phyloP scores from a whole-genome alignment of 148 eudicot genomes.

The Diospyros lotus region DNA sequence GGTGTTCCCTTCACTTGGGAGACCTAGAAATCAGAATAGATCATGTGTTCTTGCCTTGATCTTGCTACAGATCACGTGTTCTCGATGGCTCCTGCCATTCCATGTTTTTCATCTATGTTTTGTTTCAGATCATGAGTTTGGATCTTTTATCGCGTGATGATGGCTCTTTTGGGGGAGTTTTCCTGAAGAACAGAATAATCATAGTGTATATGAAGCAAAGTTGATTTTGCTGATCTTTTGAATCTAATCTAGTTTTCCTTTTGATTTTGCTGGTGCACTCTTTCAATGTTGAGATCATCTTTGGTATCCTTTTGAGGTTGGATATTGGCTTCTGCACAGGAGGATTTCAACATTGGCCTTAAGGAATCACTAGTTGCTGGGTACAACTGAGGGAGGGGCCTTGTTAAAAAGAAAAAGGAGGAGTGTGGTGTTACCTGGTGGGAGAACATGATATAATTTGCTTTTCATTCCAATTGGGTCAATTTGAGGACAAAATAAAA shows the following conservation, averaged over 20 bases:
- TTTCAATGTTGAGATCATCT: too few species aligned
- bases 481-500: too few species aligned
- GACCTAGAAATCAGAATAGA: too few species aligned
- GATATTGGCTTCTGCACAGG: slow-evolving; percentile 84
- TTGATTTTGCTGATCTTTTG: background rate
- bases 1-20: too few species aligned
- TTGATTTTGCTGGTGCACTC: background rate
- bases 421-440: slow-evolving; percentile 73
- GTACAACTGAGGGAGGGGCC: slow-evolving; percentile 61
- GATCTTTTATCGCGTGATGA: slow-evolving; percentile 35
- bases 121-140: slow-evolving; percentile 26
- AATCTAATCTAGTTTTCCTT: background rate
- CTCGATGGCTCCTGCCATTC: too few species aligned
- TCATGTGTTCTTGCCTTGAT: too few species aligned
- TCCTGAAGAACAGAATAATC: slow-evolving; percentile 37
- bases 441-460: slow-evolving; percentile 5
- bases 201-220: slow-evolving; percentile 35
- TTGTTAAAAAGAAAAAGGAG: slow-evolving; percentile 23
- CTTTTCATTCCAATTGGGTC: background rate
- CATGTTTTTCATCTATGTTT: background rate
- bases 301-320: slow-evolving; percentile 28
- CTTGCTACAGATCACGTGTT: too few species aligned
- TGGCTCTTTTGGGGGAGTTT: slow-evolving; percentile 49
- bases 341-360: slow-evolving; percentile 76
- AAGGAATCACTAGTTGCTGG: slow-evolving; percentile 63